Evolutionary conservation across 495 filamentous ascomycete genomes (phyloP), one percentile per base, ranked within the genome.

Genomic region (Hypoxylon rickii): DNA sequence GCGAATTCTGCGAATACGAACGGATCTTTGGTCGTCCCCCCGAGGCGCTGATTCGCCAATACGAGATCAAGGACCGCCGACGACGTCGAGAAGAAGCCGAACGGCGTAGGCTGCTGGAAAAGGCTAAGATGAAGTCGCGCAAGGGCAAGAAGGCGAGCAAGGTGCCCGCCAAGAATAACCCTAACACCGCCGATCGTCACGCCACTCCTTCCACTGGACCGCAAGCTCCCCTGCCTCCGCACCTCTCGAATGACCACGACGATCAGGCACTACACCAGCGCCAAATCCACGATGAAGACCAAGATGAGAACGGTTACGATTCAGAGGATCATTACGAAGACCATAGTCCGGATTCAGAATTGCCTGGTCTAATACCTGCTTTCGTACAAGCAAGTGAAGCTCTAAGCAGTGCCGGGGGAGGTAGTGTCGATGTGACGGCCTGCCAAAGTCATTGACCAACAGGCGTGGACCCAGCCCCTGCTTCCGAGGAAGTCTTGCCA

Each of bases 51-150:
- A 90, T 97, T 51, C 83, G 89, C 31, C 87, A 92, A 60, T 97
- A 97, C 63, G 93, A 97, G 72, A 87, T 92, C 70, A 96, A 96
- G 68, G 93, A 96, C 67, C 85, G 90, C 15, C 86, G 88, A 47
- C 87, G 90, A 67, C 86, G 89, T 33, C 88, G 90, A 68, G 81
- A 86, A 39, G 75, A 90, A 56, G 88, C 88, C 12, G 91, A 96
- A 73, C 89, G 91, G 67, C 82, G 86, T 51, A 80, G 92, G 20
- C 77, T 97, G 36, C 72, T 96, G 44, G 93, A 97, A 73, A 95
- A 96, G 68, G 91, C 94, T 24, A 96, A 96, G 76, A 92, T 92
- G 84, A 96, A 95, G 67, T 88, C 89, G 43, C 83, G 90, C 26
- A 96, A 96, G 78, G 79, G 85, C 74, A 83, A 79, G 69, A 85